Conservation (phyloP, 2,329 filamentous ascomycete genomes). For the Tothia fuscella region DNA sequence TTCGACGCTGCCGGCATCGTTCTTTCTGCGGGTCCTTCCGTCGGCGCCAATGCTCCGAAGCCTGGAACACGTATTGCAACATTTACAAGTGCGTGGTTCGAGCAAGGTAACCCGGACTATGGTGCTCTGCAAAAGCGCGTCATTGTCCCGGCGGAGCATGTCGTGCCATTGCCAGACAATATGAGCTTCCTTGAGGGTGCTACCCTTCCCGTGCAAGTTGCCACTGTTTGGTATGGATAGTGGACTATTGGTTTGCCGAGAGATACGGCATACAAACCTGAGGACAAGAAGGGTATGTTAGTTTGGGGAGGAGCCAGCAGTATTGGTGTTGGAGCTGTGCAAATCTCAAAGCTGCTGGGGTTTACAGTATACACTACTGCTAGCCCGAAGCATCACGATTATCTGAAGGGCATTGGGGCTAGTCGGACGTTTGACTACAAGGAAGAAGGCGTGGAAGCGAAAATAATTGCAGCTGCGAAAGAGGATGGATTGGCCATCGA, state of each 20-base stretch:
- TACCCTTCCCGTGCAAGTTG: slow-evolving; percentile 23
- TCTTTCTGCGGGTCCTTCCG: slow-evolving; percentile 41
- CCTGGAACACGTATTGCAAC: slow-evolving; percentile 22
- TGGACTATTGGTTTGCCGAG: slow-evolving; percentile 27
- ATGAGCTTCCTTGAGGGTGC: neutral
- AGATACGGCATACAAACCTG: slow-evolving; percentile 21
- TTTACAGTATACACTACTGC: slow-evolving; percentile 38
- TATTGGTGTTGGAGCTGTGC: slow-evolving; percentile 23
- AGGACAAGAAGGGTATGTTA: slow-evolving; percentile 21
- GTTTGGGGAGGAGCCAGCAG: slow-evolving; percentile 26
- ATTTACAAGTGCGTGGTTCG: slow-evolving; percentile 20
- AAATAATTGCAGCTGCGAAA: slow-evolving; percentile 28
- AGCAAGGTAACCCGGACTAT: slow-evolving; percentile 13
- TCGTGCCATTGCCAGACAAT: neutral
- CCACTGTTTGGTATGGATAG: slow-evolving; percentile 31
- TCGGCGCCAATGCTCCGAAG: slow-evolving; percentile 34
- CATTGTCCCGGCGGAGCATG: slow-evolving; percentile 11
- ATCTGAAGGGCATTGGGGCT: slow-evolving; percentile 41
- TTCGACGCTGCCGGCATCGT: slow-evolving; percentile 43
- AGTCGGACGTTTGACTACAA: slow-evolving; percentile 48
- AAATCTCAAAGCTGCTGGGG: slow-evolving; percentile 24
- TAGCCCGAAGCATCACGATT: slow-evolving; percentile 35
- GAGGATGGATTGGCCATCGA: slow-evolving; percentile 25
- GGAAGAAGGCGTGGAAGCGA: slow-evolving; percentile 26
- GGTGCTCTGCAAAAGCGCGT: neutral